Base-by-base conservation (phyloP, 116 monocot genomes). In the Papilionanthe hybrid region DNA sequence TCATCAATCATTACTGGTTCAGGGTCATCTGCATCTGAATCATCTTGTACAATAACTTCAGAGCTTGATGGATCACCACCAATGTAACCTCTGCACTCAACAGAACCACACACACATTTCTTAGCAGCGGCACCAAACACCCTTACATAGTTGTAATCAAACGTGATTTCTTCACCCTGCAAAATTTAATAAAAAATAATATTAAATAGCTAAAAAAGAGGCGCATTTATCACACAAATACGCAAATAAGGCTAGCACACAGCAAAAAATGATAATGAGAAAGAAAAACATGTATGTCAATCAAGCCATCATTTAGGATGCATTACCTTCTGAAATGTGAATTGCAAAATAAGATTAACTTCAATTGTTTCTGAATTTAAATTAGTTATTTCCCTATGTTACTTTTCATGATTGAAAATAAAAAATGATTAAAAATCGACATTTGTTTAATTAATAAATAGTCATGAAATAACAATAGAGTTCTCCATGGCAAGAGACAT, bases 81-180 rank as follows among this genome's bases (percentile, higher is more conserved):
- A 55, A 99, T 87, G 84, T 93, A 99, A 9, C 99, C 99, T 74
- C 89, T 89, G 60, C 99, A 99, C 63, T 85, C 82, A 86, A 88
- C 75, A 74, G 99, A 86, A 48, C 95, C 89, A 80, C 99, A 99
- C 27, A 95, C 78, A 79, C 99, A 99, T 81, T 89, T 99, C 85
- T 99, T 95, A 18, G 86, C 95, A 83, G 95, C 99, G 80, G 99
- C 95, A 56, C 95, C 95, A 82, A 91, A 85, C 27, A 99, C 93
- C 43, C 93, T 73, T 47, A 91, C 99, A 77, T 95, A 99, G 78
- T 99, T 99, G 84, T 99, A 99, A 81, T 99, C 91, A 84, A 99
- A 99, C 75, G 99, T 99, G 20, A 99, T 82, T 80, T 99, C 99
- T 86, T 95, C 99, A 72, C 92, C 99, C 95, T 99, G 72, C 11